Conservation (phyloP, 2,329 filamentous ascomycete genomes). For the Nemania serpens region DNA sequence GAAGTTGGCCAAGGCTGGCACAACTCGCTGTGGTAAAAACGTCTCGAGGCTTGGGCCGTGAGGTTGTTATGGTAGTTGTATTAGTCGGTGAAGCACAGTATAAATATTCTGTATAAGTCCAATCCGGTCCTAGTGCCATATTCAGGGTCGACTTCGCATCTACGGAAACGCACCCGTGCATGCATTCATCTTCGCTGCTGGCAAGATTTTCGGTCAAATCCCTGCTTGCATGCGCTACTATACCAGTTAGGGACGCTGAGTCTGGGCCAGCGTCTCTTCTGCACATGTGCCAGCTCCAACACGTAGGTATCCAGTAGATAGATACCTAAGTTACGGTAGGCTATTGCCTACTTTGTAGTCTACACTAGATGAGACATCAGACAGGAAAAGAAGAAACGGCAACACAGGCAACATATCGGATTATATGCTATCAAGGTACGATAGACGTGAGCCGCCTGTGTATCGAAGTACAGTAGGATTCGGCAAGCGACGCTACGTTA, state of each 20-base stretch:
- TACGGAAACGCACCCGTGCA: background rate
- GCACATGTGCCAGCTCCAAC: too few species aligned
- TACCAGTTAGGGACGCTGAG: background rate
- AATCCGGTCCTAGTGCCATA: slow-evolving; percentile 8
- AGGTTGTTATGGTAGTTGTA: background rate
- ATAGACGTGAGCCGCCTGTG: too few species aligned
- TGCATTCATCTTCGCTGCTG: slow-evolving; percentile 4
- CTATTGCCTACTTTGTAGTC: too few species aligned
- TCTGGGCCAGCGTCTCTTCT: background rate
- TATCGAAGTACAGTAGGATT: too few species aligned
- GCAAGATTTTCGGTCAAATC: slow-evolving; percentile 1
- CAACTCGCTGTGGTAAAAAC: background rate
- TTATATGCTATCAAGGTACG: too few species aligned
- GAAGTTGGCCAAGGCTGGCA: background rate
- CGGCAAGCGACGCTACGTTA: too few species aligned
- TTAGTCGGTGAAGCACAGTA: background rate
- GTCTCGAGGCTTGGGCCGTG: background rate
- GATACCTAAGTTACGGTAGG: too few species aligned
- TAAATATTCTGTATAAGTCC: background rate
- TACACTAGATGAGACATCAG: too few species aligned
- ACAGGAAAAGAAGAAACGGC: too few species aligned
- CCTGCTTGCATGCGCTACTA: slow-evolving; percentile 13
- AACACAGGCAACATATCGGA: too few species aligned
- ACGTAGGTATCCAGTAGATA: too few species aligned
- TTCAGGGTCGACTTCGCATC: slow-evolving; percentile 1